phyloP scores from a whole-genome alignment of 2,329 filamentous ascomycete species.

The Stachybotrys echinatus region DNA sequence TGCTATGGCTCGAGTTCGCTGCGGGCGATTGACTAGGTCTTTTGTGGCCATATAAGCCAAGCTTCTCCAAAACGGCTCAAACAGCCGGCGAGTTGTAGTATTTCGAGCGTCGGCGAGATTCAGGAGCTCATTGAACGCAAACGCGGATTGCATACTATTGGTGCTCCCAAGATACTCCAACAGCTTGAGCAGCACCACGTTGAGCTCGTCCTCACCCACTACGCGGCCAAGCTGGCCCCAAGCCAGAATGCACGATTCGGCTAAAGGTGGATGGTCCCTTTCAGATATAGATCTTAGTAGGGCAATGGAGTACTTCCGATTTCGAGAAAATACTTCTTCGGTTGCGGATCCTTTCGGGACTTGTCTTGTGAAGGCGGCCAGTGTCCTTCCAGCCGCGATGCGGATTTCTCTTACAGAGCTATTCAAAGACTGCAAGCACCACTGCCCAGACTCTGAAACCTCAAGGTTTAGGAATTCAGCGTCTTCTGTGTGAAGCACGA shows the following conservation, averaged over 20 bases:
- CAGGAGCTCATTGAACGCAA: conserved; percentile 78
- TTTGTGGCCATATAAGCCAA: conserved; percentile 79
- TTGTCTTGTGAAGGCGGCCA: conserved; percentile 58
- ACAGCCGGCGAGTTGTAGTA: conserved; percentile 60
- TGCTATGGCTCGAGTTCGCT: conserved; percentile 73
- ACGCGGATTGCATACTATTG: conserved; percentile 72
- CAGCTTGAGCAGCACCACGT: conserved; percentile 76
- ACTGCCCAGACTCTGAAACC: conserved; percentile 65
- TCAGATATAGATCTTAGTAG: conserved; percentile 69
- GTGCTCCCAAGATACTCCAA: conserved; percentile 82
- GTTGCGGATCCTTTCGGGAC: conserved; percentile 10
- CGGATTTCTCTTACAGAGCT: conserved; percentile 83
- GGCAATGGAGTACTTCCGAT: conserved; percentile 65
- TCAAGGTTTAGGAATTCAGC: conserved; percentile 60
- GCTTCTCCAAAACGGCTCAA: conserved; percentile 84
- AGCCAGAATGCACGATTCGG: conserved; percentile 80
- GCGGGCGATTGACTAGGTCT: conserved; percentile 74
- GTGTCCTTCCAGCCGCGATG: conserved; percentile 66
- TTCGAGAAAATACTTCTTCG: conserved; percentile 19
- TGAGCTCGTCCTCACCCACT: conserved; percentile 76
- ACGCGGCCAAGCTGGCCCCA: conserved; percentile 80
- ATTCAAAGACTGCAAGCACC: conserved; percentile 74
- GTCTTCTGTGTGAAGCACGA: conserved; percentile 62
- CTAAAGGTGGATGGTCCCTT: conserved; percentile 58
- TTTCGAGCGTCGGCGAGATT: conserved; percentile 63